Evolutionary conservation across 2,329 filamentous ascomycete species (phyloP), one percentile per base, ranked within the genome.

Genomic region (Aspergillus versicolor): DNA sequence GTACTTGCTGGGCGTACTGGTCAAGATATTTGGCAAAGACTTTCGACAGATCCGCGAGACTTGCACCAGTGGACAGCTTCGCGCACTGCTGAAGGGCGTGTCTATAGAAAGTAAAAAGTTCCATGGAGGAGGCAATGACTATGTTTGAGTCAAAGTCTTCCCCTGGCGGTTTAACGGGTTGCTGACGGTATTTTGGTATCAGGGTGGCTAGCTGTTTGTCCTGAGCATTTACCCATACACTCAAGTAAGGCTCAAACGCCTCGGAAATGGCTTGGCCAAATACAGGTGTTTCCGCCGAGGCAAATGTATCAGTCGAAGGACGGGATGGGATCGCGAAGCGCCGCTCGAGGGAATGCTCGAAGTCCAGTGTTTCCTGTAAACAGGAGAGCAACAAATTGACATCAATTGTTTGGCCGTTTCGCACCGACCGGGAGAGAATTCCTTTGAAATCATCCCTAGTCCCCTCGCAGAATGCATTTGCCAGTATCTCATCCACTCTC

Each of bases 91-190:
- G 91, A 37, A 99, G 78, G 0, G 91, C 93, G 58, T 93, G 84
- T 60, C 96, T 91, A 77, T 99, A 99, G 71, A 97, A 96, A 68
- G 96, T 91, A 75, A 99, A 99, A 0, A 99, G 84, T 70, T 99
- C 94, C 45, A 96, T 97, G 3, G 94, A 96, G 0, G 94, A 97
- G 2, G 89, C 82, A 57, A 97, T 93, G 56, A 99, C 93, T 44
- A 91, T 87, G 71, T 96, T 91, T 0, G 90, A 82, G 42, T 91
- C 90, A 73, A 97, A 97, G 55, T 99, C 94, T 65, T 99, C 94
- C 63, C 97, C 94, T 0, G 84, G 79, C 3, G 90, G 86, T 41
- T 92, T 82, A 3, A 96, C 81, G 0, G 91, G 89, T 65, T 96
- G 91, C 58, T 83, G 84, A 63, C 89, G 90, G 75, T 97, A 97